Evolutionary conservation across 2,329 filamentous ascomycete genomes (phyloP).

Genomic region (Ceratocystis diversiconidia): DNA sequence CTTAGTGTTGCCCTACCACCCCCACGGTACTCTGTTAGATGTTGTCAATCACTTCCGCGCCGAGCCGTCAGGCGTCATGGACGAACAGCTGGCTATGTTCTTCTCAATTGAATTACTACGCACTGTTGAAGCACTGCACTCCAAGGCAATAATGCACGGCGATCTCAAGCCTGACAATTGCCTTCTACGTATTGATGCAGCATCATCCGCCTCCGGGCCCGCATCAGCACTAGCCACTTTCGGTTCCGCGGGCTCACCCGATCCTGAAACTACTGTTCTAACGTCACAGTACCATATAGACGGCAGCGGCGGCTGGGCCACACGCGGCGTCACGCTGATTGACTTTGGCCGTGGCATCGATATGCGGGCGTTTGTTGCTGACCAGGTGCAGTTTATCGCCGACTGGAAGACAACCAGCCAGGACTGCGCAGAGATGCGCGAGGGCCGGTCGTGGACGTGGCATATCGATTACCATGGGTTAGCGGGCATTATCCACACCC

Average conservation of each 20-base stretch:
- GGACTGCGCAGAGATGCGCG: constrained; percentile 91
- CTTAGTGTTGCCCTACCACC: constrained; percentile 71
- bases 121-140: constrained; percentile 74
- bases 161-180: constrained; percentile 96
- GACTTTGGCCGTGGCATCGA: constrained; percentile 93
- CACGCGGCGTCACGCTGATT: constrained; percentile 72
- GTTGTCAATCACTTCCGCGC: constrained; percentile 74
- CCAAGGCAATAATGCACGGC: constrained; percentile 68
- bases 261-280: constrained; percentile 28
- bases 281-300: constrained; percentile 53
- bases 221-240: not conserved
- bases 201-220: constrained; percentile 22
- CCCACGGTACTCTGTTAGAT: constrained; percentile 87
- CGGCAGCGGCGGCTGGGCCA: constrained; percentile 63
- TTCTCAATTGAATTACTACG: constrained; percentile 84
- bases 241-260: not conserved
- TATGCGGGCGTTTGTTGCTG: constrained; percentile 65
- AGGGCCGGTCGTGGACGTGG: constrained; percentile 89
- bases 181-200: constrained; percentile 61
- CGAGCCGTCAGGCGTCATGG: constrained; percentile 62
- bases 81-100: constrained; percentile 88
- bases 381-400: constrained; percentile 70
- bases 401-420: constrained; percentile 83
- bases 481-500: constrained; percentile 71
- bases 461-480: constrained; percentile 94